Conservation (phyloP, 768 basidiomycete genomes). For the Mycena crocata region DNA sequence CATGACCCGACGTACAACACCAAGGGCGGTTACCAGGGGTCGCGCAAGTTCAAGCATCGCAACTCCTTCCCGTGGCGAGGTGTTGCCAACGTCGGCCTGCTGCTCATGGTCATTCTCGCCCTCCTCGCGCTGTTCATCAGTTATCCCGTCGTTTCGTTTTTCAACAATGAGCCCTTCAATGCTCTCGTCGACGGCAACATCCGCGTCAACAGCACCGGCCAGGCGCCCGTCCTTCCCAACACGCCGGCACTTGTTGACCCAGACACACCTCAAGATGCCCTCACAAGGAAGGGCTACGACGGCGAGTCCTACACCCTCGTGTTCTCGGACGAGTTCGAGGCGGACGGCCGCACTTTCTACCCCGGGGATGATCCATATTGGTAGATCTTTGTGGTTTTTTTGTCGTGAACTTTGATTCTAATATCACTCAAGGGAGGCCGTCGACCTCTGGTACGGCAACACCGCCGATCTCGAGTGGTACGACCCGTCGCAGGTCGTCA, state of each 20-base stretch:
- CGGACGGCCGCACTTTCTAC: slow-evolving; percentile 72
- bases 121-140: slow-evolving; percentile 83
- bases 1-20: slow-evolving; percentile 65
- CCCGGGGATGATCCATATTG: slow-evolving; percentile 52
- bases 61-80: slow-evolving; percentile 57
- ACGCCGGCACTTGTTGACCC: slow-evolving; percentile 66
- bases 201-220: slow-evolving; percentile 75
- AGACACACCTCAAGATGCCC: slow-evolving; percentile 72
- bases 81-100: slow-evolving; percentile 75
- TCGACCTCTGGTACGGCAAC: slow-evolving; percentile 77
- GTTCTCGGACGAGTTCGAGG: slow-evolving; percentile 84
- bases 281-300: slow-evolving; percentile 77
- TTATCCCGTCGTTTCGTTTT: slow-evolving; percentile 77
- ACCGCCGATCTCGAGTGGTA: slow-evolving; percentile 85
- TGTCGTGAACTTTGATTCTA: background rate
- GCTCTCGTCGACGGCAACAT: slow-evolving; percentile 70
- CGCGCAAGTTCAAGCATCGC: slow-evolving; percentile 27
- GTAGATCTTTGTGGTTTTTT: background rate
- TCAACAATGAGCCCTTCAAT: slow-evolving; percentile 51
- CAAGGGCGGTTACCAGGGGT: slow-evolving; percentile 32
- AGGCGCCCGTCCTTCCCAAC: slow-evolving; percentile 65
- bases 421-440: slow-evolving; percentile 72
- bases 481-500: slow-evolving; percentile 73
- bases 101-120: slow-evolving; percentile 69
- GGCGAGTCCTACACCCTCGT: slow-evolving; percentile 75